phyloP scores from a whole-genome alignment of 2,329 filamentous ascomycete genomes.

The Chaetomiaceae sp. region DNA sequence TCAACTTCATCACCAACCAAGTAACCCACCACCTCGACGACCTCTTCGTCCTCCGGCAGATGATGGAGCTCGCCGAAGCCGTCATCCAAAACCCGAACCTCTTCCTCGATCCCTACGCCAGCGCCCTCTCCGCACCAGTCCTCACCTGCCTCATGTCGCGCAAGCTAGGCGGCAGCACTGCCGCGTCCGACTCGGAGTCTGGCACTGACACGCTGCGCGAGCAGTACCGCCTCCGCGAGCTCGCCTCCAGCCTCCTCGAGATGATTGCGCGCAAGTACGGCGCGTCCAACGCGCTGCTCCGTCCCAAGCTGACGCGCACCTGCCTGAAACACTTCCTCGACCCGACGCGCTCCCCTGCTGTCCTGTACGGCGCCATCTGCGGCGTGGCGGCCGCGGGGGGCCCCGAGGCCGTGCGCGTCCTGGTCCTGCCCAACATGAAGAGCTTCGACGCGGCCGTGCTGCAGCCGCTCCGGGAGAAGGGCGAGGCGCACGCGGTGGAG shows the following conservation, averaged over 20 bases:
- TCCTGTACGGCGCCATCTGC: constrained; percentile 83
- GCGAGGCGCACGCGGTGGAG: constrained; percentile 43
- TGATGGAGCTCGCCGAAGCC: constrained; percentile 85
- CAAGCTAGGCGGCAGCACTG: constrained; percentile 58
- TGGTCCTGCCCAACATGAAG: constrained; percentile 54
- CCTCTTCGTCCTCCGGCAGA: constrained; percentile 80
- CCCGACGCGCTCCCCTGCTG: constrained; percentile 72
- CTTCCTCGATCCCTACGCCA: constrained; percentile 58
- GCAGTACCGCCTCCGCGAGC: constrained; percentile 77
- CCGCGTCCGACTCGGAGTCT: constrained; percentile 40
- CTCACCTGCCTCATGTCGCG: constrained; percentile 87
- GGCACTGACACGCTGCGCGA: constrained; percentile 50
- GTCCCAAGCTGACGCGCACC: constrained; percentile 84
- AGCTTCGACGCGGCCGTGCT: constrained; percentile 51
- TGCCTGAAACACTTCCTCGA: constrained; percentile 91
- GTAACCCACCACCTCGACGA: constrained; percentile 92
- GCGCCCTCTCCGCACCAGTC: constrained; percentile 73
- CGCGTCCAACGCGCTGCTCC: constrained; percentile 73
- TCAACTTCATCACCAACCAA: constrained; percentile 92
- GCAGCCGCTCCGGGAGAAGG: constrained; percentile 49
- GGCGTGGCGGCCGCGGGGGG: constrained; percentile 76
- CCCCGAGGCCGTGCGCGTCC: constrained; percentile 52
- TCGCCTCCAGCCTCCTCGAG: constrained; percentile 76
- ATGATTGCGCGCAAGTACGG: constrained; percentile 78
- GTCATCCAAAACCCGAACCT: constrained; percentile 79